Evolutionary conservation across 2,329 filamentous ascomycete species (phyloP), one percentile per base, ranked within the genome.

Genomic region (Neonectria ditissima): DNA sequence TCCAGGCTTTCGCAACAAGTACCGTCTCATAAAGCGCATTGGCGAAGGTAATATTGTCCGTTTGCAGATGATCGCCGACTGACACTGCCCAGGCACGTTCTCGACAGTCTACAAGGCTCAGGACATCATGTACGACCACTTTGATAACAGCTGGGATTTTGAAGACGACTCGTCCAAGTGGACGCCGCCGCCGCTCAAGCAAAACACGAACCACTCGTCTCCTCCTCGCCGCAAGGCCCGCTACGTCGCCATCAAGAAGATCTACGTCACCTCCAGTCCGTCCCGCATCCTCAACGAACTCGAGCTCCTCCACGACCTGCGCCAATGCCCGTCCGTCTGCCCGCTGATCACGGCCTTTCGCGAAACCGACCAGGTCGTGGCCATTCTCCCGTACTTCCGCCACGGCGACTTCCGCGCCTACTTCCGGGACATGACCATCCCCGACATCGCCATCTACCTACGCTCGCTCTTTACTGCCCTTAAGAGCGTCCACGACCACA

Each of bases 21-120:
- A 95, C 80, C 90, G 94, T 56, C 81, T 99, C 58, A 96, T 99
- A 77, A 97, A 97, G 80, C 91, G 95, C 66, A 99, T 99, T 75
- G 96, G 96, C 75, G 96, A 99, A 87, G 96, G 94, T 94, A 80
- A 60, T 75, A 71, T 32, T 6, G 39, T 22, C 16, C 20, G 16
- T 22, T 26, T 30, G 16, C 11, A 55, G 18, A 43, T 24, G 26
- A 18, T 48, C 22, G 18, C 20, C 13, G 18, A 41, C 60, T 67
- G 39, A 73, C 44, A 28, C n/a, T 37, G n/a, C 37, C 9, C 69
- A 97, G 94, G 96, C 62, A 99, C 96, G 1, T 99, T 99, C 77
- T 98, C 96, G 1, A 98, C 96, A 2, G 96, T 99, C 13, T 99
- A 99, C 85, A 99, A 99, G 79, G 96, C 97, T 20, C 94, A 98